Conservation (phyloP, 768 basidiomycete species). For the Agaricus subrufescens region DNA sequence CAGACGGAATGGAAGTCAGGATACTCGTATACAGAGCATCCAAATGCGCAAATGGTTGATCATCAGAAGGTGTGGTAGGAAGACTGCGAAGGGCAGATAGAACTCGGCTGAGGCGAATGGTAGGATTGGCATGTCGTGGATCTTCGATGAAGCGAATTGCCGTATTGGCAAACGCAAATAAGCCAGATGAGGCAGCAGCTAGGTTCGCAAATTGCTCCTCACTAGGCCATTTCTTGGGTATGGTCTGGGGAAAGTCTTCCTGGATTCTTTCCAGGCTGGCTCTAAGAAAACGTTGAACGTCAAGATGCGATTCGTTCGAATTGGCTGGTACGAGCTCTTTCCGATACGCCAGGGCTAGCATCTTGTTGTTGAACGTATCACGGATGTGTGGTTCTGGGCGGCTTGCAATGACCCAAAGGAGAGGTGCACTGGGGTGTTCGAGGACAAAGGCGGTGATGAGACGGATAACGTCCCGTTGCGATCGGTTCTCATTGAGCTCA, state of each 20-base stretch:
- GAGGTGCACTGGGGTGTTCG: background rate
- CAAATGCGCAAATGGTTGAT: background rate
- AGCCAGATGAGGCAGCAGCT: background rate
- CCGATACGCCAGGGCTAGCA: background rate
- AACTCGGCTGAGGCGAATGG: background rate
- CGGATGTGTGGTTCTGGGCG: background rate
- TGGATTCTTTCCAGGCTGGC: background rate
- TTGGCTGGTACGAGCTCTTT: background rate
- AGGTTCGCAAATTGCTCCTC: background rate
- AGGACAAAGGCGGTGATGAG: background rate
- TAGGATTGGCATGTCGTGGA: background rate
- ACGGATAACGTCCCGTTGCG: background rate
- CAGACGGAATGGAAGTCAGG: background rate
- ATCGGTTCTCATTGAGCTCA: background rate
- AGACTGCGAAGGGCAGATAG: background rate
- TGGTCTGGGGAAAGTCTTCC: background rate
- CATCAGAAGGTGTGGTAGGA: background rate
- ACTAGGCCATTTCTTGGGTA: background rate
- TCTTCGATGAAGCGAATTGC: background rate
- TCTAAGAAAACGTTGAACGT: background rate
- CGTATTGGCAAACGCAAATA: background rate
- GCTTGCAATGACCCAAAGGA: background rate
- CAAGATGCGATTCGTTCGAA: background rate
- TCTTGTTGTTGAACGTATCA: background rate
- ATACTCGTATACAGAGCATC: background rate